Evolutionary conservation across 1,284 basidiomycete genomes (phyloP), one percentile per base, ranked within the genome.

Genomic region (Leccinum huronense): DNA sequence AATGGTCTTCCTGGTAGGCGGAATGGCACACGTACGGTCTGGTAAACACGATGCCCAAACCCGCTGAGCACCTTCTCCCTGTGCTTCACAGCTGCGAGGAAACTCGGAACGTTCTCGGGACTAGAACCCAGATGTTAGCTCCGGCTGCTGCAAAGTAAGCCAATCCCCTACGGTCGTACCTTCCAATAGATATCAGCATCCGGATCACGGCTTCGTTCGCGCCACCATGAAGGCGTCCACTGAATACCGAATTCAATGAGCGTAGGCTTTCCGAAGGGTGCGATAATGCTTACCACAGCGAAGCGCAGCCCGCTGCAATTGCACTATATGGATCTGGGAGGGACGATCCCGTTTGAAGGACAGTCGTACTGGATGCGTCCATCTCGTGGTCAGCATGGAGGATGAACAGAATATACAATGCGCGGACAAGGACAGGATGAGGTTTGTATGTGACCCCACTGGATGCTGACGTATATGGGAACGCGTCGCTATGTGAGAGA

Each of bases 181-280:
- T 86, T 70, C 92, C 93, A 66, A 95, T 94, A 1, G 90, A 88
- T 56, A 93, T 84, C 57, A 95, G 80, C 94, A 95, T 95, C 16
- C 93, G 86, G 73, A 95, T 94, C 65, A 95, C 93, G 11, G 92
- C 92, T 76, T 94, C 92, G 69, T 94, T 94, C 5, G 92, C 93
- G 65, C 91, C 91, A 68, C 91, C 90, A 73, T 94, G 91, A 30
- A 94, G 77, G 7, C 93, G 93, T 6, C 94, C 94, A 71, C 89
- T 91, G 72, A 53, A 58, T 71, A 16, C 23, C 60, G 3, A 23
- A 45, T 59, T 51, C 14, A 57, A 56, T 19, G 53, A 58, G 57
- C 36, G 61, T 56, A 38, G 11, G 38, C 23, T 30, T n/a, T 3
- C 23, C n/a, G 30, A 51, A 16, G 31, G 10, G 27, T 9, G 2